phyloP scores from a whole-genome alignment of 768 basidiomycete species.

The Auricularia sp. region DNA sequence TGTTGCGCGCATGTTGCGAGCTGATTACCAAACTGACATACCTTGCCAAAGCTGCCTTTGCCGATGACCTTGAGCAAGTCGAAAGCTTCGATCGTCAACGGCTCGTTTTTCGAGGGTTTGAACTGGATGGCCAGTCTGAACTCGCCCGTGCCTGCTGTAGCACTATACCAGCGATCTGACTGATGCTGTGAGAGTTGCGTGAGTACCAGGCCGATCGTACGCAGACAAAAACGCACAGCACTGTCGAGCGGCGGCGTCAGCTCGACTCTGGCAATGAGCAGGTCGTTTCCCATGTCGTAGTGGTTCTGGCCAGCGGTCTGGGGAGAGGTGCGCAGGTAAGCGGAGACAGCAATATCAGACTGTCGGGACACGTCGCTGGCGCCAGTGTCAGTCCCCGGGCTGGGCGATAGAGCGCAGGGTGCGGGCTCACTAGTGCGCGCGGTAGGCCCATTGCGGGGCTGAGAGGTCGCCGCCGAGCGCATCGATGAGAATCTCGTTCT shows the following conservation, averaged over 20 bases:
- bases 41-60: slow-evolving; percentile 96
- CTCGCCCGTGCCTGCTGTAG: slow-evolving; percentile 75
- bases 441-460: slow-evolving; percentile 90
- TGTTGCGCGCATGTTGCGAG: no score
- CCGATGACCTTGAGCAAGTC: slow-evolving; percentile 97
- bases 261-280: slow-evolving; percentile 88
- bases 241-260: slow-evolving; percentile 75
- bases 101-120: slow-evolving; percentile 68
- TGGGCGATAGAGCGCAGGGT: neutral
- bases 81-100: slow-evolving; percentile 92
- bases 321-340: slow-evolving; percentile 80
- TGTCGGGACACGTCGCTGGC: slow-evolving; percentile 87
- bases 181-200: slow-evolving; percentile 40
- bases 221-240: slow-evolving; percentile 38
- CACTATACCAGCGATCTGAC: slow-evolving; percentile 84
- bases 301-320: slow-evolving; percentile 48
- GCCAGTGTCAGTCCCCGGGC: neutral
- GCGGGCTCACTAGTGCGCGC: slow-evolving; percentile 78
- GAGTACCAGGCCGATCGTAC: neutral
- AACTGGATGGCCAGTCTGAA: slow-evolving; percentile 96
- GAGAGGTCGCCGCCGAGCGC: slow-evolving; percentile 89
- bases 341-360: slow-evolving; percentile 83
- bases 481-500: slow-evolving; percentile 95
- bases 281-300: slow-evolving; percentile 95
- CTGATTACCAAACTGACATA: slow-evolving; percentile 19